Base-by-base conservation (phyloP, 23 red algal species). In the Cyanidiococcus yangmingshanensis region DNA sequence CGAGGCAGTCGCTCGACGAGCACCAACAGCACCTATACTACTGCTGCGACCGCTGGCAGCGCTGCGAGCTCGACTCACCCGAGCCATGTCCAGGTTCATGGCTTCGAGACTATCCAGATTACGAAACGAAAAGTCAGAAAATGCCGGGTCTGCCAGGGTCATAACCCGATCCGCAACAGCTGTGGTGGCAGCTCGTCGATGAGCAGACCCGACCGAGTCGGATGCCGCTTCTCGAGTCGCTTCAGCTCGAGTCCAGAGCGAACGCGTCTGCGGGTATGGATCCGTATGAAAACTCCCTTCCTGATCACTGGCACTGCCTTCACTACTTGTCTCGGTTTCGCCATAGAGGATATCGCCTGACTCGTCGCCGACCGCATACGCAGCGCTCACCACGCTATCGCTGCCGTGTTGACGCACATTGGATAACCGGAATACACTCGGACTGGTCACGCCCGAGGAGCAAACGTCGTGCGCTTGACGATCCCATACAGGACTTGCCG, bases 41-140 rank as follows among this genome's bases (percentile, higher is more conserved):
- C 45, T 54, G 45, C 45, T 54, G 12, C 45, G 45, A 54, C 45
- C 45, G 45, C 45, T 54, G 45, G 45, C 21, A 21, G 45, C 45
- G 45, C 45, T 71, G 7, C 63, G 63, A 7, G 63, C 21, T 32
- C 63, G 63, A 25, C n/a, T 32, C 15, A 59, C 37, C 25, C 45
- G 78, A 50, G 68, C 38, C 68, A 81, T 58, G 37, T 81, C 58
- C 41, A 81, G 40, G 38, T 81, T 81, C 78, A 81, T 81, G 0
- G 78, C 78, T 41, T 81, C 78, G 21, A 81, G 51, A 81, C 50
- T 81, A 25, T 81, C 78, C 39, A 81, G 50, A 34, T 81, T 58
- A 30, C 78, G 78, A 57, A 71, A 81, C 39, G 78, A 67, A 32
- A 81, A 81, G 40, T 81, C 78, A n/a, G 54, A 32, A 26, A 71